phyloP scores from a whole-genome alignment of 1,284 basidiomycete genomes.

The Sphaerobolus stellatus region DNA sequence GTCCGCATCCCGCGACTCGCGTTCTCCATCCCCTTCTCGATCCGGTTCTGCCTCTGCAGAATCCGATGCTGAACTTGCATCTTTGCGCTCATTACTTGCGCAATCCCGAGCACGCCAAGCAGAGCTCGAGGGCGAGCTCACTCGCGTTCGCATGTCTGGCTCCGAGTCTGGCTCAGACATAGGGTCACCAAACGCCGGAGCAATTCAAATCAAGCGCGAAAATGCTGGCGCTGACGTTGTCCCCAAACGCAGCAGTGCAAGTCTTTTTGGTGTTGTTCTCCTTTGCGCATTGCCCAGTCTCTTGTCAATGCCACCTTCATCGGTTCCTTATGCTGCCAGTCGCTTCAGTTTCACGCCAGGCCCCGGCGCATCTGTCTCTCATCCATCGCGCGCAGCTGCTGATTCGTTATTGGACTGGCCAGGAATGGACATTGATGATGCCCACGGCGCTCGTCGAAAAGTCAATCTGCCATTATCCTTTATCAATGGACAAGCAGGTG shows the following conservation, averaged over 20 bases:
- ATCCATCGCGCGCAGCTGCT: neutral
- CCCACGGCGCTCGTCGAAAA: conserved; percentile 7
- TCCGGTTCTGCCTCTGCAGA: conserved; percentile 4
- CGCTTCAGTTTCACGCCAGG: conserved; percentile 34
- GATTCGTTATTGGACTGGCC: conserved; percentile 11
- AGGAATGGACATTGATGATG: conserved; percentile 12
- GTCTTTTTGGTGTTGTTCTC: conserved; percentile 40
- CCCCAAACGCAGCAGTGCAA: conserved; percentile 4
- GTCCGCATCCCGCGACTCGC: neutral
- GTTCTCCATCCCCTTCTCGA: conserved; percentile 1
- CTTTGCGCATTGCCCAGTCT: conserved; percentile 73
- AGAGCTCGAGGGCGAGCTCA: conserved; percentile 59
- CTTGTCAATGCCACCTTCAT: conserved; percentile 58
- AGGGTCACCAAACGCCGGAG: conserved; percentile 43
- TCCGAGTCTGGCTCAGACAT: conserved; percentile 27
- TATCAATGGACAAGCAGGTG: conserved; percentile 4
- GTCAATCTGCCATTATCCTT: conserved; percentile 7
- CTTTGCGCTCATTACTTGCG: conserved; percentile 61
- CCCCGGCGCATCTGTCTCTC: conserved; percentile 25
- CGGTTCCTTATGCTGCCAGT: conserved; percentile 29
- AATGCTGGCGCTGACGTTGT: neutral
- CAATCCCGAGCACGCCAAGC: conserved; percentile 65
- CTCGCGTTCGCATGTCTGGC: conserved; percentile 44
- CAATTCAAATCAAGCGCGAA: conserved; percentile 11
- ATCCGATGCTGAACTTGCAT: conserved; percentile 57